Conservation (phyloP, 176 grass and related monocot genomes). For the Oropetium thomaeum region DNA sequence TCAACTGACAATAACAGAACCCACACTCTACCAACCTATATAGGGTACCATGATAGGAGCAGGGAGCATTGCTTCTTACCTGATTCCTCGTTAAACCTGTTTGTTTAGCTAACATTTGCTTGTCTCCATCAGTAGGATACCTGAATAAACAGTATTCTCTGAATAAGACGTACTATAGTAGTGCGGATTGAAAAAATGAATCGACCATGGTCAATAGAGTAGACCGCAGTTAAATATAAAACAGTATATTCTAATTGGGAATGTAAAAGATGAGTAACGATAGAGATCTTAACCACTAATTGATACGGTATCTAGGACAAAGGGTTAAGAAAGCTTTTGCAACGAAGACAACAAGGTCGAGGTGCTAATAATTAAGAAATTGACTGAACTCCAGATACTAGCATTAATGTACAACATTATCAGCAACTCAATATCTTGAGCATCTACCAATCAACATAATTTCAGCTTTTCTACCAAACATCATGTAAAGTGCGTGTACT, state of each 20-base stretch:
- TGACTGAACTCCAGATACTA: constrained; percentile 1
- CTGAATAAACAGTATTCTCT: constrained; percentile 17
- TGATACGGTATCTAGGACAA: background rate
- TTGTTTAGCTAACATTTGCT: constrained; percentile 90
- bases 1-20: background rate
- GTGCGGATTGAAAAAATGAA: background rate
- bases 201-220: background rate
- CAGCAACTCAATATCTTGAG: constrained; percentile 24
- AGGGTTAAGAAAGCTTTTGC: constrained; percentile 8
- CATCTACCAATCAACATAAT: constrained; percentile 17
- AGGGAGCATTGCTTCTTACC: constrained; percentile 11
- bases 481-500: background rate
- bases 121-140: constrained; percentile 87
- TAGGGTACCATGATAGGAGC: background rate
- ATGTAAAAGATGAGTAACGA: too few species aligned
- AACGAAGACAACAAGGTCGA: background rate
- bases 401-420: constrained; percentile 17
- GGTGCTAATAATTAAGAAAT: constrained; percentile 30
- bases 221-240: too few species aligned
- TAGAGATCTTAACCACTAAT: too few species aligned
- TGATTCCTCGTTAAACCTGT: constrained; percentile 78
- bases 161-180: background rate
- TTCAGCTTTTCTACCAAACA: constrained; percentile 20
- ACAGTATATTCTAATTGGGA: too few species aligned
- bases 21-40: background rate